Base-by-base conservation (phyloP, 192 early-diverging fungal genomes). In the Funneliformis geosporum region DNA sequence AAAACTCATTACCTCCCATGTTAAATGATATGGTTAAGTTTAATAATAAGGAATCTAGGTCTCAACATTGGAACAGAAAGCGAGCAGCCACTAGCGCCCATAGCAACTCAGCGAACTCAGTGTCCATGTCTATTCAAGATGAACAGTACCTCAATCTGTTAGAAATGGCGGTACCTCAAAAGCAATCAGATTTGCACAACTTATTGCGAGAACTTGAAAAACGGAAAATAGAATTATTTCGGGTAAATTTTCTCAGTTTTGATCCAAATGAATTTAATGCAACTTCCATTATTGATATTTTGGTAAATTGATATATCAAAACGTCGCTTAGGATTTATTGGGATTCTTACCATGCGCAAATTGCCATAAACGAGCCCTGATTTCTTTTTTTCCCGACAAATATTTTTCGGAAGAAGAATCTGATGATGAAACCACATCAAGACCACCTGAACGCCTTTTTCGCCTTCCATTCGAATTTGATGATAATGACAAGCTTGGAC, bases 401-500 rank as follows among this genome's bases (percentile, higher is more conserved):
- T 73, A 73, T 14, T 69, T 40, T 69, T 44, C 12, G 16, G 38
- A 69, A 69, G 38, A 42, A 9, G 46, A 27, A 18, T 18, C 10
- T n/a, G 67, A 5, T 0, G 68, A 70, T 5, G 39, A 70, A 21
- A 16, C 0, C 1, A 5, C 39, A n/a, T n/a, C n/a, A n/a, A n/a
- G n/a, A 55, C 9, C 38, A 43, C 42, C 47, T 16, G 47, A 76
- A 38, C 23, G 60, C 4, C 50, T 59, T 40, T 60, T 46, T 18
- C 46, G 75, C 10, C 75, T 76, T 62, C 75, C 75, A 62, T 76
- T 76, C 40, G 75, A 76, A 62, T 76, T 76, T 39, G 33, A 61
- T 43, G 75, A 76, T 8, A 23, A 64, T 43, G 75, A 76, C 40
- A 76, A 64, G 1, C 40, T 76, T 28, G 75, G 75, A 0, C 40